phyloP scores from a whole-genome alignment of 768 basidiomycete genomes.

The Boletus eberwhitei region DNA sequence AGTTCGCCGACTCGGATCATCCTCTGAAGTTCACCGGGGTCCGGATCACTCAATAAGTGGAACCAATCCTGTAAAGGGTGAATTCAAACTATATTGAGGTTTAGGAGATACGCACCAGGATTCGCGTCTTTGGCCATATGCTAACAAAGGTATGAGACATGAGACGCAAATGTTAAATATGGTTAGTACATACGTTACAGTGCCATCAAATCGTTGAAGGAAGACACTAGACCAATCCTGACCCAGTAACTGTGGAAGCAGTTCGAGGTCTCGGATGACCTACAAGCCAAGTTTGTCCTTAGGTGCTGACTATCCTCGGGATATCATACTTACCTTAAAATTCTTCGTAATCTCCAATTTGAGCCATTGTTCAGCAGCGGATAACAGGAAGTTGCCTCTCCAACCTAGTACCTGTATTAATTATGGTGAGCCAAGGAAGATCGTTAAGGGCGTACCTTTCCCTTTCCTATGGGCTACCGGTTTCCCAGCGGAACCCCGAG shows the following conservation, averaged over 20 bases:
- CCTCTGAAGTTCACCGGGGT: constrained; percentile 70
- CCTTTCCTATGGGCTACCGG: constrained; percentile 94
- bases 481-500: constrained; percentile 82
- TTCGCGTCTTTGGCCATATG: constrained; percentile 81
- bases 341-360: constrained; percentile 97
- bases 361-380: constrained; percentile 91
- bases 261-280: constrained; percentile 93
- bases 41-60: constrained; percentile 79
- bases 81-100: neutral
- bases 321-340: constrained; percentile 57
- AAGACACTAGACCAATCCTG: constrained; percentile 98
- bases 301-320: neutral
- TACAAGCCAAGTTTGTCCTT: constrained; percentile 21
- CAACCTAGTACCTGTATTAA: constrained; percentile 53
- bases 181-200: constrained; percentile 67
- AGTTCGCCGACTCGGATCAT: constrained; percentile 86
- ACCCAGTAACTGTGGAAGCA: constrained; percentile 88
- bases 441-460: constrained; percentile 51
- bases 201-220: constrained; percentile 87
- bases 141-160: constrained; percentile 39
- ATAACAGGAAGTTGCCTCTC: constrained; percentile 91
- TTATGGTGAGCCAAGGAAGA: neutral
- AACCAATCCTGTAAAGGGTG: constrained; percentile 66
- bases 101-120: constrained; percentile 48
- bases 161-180: constrained; percentile 7